Conservation (phyloP, 352 stramenopile species). For the Pythium insidiosum region DNA sequence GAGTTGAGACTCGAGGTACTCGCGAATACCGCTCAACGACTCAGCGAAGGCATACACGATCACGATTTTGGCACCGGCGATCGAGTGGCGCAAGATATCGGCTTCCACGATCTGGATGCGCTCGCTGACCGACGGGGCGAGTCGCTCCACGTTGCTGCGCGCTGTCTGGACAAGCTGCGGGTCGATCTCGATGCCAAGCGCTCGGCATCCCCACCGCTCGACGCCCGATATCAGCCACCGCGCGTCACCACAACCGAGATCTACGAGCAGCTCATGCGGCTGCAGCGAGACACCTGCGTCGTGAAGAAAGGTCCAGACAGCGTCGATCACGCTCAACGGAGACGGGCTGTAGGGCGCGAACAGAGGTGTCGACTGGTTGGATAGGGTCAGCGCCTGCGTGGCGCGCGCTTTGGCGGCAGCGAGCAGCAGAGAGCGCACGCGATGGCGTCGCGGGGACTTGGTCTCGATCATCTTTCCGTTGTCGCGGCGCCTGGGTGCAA, state of each 20-base stretch:
- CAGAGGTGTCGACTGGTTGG: slow-evolving; percentile 16
- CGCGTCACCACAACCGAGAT: slow-evolving; percentile 75
- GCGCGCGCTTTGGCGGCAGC: slow-evolving; percentile 43
- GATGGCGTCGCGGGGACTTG: too few species aligned
- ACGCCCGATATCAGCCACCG: slow-evolving; percentile 70
- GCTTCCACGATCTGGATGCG: slow-evolving; percentile 38
- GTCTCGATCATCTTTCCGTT: too few species aligned
- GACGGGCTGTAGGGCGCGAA: slow-evolving; percentile 78
- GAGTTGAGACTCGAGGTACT: slow-evolving; percentile 38
- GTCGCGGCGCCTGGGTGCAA: too few species aligned
- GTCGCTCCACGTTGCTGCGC: slow-evolving; percentile 18
- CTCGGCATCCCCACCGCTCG: slow-evolving; percentile 41
- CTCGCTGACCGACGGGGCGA: slow-evolving; percentile 13
- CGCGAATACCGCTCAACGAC: slow-evolving; percentile 53
- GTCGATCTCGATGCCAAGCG: slow-evolving; percentile 70
- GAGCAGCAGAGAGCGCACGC: slow-evolving; percentile 54
- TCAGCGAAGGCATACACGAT: slow-evolving; percentile 84
- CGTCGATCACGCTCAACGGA: slow-evolving; percentile 37
- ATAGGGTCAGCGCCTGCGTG: slow-evolving; percentile 34
- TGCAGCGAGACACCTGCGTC: slow-evolving; percentile 10
- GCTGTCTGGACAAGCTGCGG: slow-evolving; percentile 32
- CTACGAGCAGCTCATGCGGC: slow-evolving; percentile 51
- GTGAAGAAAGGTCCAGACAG: slow-evolving; percentile 52
- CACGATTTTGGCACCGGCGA: slow-evolving; percentile 46
- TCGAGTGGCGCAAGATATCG: slow-evolving; percentile 50